These are phyloP conservation scores for Allium sativum DNA, from an alignment of 106 monocot genomes.

Conservation along the genomic window DNA sequence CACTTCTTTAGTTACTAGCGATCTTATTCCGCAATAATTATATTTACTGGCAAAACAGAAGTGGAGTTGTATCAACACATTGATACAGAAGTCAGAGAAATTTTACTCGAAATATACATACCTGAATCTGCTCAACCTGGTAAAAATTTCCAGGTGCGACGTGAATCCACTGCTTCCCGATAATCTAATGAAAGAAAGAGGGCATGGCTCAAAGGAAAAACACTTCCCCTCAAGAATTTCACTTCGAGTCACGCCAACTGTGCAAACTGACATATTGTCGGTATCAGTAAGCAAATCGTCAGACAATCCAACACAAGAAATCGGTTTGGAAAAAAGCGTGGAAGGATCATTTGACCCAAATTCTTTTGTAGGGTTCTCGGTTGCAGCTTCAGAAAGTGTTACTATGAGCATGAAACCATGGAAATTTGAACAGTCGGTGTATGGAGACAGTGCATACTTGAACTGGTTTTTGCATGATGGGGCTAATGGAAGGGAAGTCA, in stretches of 20 bases:
- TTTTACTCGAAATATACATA: too few species aligned
- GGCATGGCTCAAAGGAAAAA: slow-evolving; percentile 33
- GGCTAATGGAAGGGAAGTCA: slow-evolving; percentile 49
- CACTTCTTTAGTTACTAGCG: too few species aligned
- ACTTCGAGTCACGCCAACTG: slow-evolving; percentile 29
- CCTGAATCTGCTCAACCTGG: too few species aligned
- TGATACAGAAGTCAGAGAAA: too few species aligned
- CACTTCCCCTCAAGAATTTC: slow-evolving; percentile 42
- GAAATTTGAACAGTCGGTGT: slow-evolving; percentile 73
- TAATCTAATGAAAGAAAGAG: slow-evolving; percentile 23
- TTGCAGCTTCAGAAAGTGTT: slow-evolving; percentile 38
- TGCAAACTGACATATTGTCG: slow-evolving; percentile 25
- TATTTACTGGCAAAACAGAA: too few species aligned
- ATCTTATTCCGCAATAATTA: too few species aligned
- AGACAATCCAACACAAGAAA: slow-evolving; percentile 25
- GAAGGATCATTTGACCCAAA: slow-evolving; percentile 34
- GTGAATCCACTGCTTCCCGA: slow-evolving; percentile 23
- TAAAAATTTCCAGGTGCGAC: slow-evolving; percentile 18
- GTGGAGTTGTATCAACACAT: too few species aligned
- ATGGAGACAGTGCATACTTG: slow-evolving; percentile 41
- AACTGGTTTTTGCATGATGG: slow-evolving; percentile 75
- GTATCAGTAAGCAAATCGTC: slow-evolving; percentile 41
- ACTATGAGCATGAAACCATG: slow-evolving; percentile 64
- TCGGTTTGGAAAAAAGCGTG: slow-evolving; percentile 22
- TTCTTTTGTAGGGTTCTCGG: slow-evolving; percentile 27